phyloP scores from a whole-genome alignment of 116 monocot species.

The Cymodocea nodosa region DNA sequence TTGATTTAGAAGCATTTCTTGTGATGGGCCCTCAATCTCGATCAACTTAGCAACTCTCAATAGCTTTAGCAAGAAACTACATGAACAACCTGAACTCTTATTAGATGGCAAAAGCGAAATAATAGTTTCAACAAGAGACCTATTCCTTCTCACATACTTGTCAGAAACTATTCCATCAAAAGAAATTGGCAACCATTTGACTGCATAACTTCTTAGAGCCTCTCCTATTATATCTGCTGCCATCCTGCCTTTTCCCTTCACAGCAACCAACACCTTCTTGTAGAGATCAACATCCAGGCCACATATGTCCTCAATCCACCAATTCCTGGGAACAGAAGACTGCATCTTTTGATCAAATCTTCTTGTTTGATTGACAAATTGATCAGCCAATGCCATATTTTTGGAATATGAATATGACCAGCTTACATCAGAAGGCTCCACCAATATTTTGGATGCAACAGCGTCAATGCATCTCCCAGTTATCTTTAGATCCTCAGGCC shows the following conservation, averaged over 20 bases:
- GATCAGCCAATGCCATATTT: conserved; percentile 14
- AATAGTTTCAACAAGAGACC: conserved; percentile 52
- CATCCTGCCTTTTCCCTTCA: conserved; percentile 67
- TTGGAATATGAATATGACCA: conserved; percentile 75
- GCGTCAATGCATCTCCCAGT: conserved; percentile 75
- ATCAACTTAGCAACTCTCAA: conserved; percentile 62
- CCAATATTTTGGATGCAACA: conserved; percentile 61
- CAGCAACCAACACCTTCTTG: conserved; percentile 56
- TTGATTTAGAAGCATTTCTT: conserved; percentile 51
- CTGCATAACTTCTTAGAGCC: conserved; percentile 54
- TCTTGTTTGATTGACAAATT: conserved; percentile 20
- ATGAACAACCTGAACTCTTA: conserved; percentile 55
- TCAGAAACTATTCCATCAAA: conserved; percentile 36
- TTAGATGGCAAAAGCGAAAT: conserved; percentile 51
- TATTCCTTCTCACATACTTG: conserved; percentile 31
- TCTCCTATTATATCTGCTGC: conserved; percentile 52
- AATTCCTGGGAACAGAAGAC: conserved; percentile 44
- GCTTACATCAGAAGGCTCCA: conserved; percentile 56
- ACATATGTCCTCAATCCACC: conserved; percentile 89
- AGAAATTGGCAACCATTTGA: conserved; percentile 73
- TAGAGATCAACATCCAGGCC: conserved; percentile 76
- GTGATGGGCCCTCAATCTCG: conserved; percentile 35
- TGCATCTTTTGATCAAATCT: conserved; percentile 11
- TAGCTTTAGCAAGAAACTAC: conserved; percentile 65
- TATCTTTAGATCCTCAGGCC: conserved; percentile 66